Base-by-base conservation (phyloP, 176 grass and related monocot genomes). In the Carex cristatella region DNA sequence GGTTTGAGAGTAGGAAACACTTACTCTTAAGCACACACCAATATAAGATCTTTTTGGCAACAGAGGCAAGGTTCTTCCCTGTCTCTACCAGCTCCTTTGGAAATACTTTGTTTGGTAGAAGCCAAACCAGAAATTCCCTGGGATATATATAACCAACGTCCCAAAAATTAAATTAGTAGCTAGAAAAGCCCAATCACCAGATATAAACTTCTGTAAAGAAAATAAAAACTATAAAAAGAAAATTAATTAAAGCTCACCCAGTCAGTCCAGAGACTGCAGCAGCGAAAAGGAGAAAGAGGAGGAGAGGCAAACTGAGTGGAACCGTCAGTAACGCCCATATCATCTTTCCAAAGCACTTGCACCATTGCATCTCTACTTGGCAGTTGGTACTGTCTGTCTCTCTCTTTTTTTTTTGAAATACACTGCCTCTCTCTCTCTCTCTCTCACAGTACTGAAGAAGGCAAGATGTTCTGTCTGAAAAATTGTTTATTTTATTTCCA, bases 21-120 rank as follows among this genome's bases (percentile, higher is more conserved):
- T 12, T 74, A 74, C 70, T 51, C 7, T 74, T 40, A 51, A 74
- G 42, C 70, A 74, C 46, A 51, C 70, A 51, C 70, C 70, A 74
- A 74, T 5, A 11, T 27, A 74, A 13, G 10, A 74, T 74, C 40
- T 51, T 74, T 10, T 51, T 74, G 42, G 70, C 70, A 51, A 74
- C 0, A 0, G 10, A 51, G 7, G 44, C 42, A 74, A 74, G 44
- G 70, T 74, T 27, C 9, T 74, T 74, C 19, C 70, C 70, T 27
- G 9, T 74, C 11, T 51, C 18, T 27, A 74, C 44, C 70, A 12
- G n/a, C 10, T 74, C 70, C n/a, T 23, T 74, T 74, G 70, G 8
- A 2, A 74, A 51, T 9, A 23, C 70, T 53, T 51, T 51, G 42
- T 74, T 51, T 51, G 70, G 70, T 14, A 51, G 27, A 51, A 74